These are phyloP conservation scores for Polychaeton citri DNA, from an alignment of 2,329 filamentous ascomycete species.

Conservation along the genomic window DNA sequence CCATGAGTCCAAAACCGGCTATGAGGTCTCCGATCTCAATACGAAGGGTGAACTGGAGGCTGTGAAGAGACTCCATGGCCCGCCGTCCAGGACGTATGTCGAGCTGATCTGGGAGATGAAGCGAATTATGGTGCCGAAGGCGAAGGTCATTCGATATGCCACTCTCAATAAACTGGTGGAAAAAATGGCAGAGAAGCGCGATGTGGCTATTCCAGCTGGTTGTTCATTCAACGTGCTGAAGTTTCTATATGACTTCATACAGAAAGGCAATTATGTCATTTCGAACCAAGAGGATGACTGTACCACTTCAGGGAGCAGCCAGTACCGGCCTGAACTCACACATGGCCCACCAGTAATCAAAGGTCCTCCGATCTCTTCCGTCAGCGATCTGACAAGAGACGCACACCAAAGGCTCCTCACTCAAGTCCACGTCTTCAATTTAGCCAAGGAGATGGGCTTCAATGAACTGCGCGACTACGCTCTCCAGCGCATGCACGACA, in stretches of 20 bases:
- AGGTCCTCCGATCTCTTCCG: not conserved
- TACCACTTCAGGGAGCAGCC: constrained; percentile 1
- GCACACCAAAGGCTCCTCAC: constrained; percentile 7
- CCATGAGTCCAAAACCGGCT: constrained; percentile 19
- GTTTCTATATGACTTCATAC: constrained; percentile 22
- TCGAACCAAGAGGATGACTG: not conserved
- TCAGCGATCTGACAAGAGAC: not conserved
- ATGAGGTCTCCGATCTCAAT: constrained; percentile 21
- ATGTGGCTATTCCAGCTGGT: constrained; percentile 20
- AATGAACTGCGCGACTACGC: constrained; percentile 23
- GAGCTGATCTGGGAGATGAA: constrained; percentile 25
- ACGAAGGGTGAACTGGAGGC: constrained; percentile 17
- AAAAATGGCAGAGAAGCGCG: constrained; percentile 14
- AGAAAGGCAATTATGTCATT: constrained; percentile 6
- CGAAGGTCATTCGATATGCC: constrained; percentile 16
- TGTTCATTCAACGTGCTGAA: constrained; percentile 19
- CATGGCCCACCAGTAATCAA: constrained; percentile 7
- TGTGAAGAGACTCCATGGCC: constrained; percentile 15
- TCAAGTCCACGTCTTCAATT: constrained; percentile 20
- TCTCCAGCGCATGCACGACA: constrained; percentile 20
- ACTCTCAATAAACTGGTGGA: constrained; percentile 20
- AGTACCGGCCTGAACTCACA: not conserved
- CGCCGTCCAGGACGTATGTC: constrained; percentile 20
- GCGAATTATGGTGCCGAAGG: constrained; percentile 19
- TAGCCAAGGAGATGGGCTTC: constrained; percentile 22